Evolutionary conservation across 768 basidiomycete species (phyloP).

Genomic region (Lactifluus subvellereus): DNA sequence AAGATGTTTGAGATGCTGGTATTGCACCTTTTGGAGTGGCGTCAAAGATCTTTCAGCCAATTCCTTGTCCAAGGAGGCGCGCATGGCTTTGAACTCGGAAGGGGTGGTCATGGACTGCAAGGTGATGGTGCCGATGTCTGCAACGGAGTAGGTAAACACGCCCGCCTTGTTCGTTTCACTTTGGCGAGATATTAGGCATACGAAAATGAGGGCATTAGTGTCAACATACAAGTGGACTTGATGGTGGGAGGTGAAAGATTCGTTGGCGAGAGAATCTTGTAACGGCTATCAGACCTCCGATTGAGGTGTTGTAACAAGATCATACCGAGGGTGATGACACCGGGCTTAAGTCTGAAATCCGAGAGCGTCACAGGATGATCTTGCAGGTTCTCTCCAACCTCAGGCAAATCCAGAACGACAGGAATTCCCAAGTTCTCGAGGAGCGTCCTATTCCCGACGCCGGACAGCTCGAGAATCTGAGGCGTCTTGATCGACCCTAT

Average conservation of each 20-base stretch:
- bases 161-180: conserved; percentile 12
- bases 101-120: conserved; percentile 19
- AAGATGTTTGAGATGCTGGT: conserved; percentile 17
- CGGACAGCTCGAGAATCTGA: conserved; percentile 23
- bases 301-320: background rate
- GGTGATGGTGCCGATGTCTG: conserved; percentile 14
- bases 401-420: conserved; percentile 22
- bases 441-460: conserved; percentile 17
- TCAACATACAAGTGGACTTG: conserved; percentile 15
- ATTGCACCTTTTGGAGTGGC: conserved; percentile 16
- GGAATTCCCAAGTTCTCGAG: conserved; percentile 19
- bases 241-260: conserved; percentile 17
- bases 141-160: conserved; percentile 19
- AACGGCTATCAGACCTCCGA: background rate
- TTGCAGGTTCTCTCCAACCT: conserved; percentile 23
- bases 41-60: conserved; percentile 11
- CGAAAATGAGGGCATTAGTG: background rate
- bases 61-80: conserved; percentile 14
- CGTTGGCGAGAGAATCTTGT: conserved; percentile 16
- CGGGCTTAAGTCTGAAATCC: conserved; percentile 17
- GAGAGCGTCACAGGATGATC: conserved; percentile 24
- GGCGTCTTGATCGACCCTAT: conserved; percentile 23
- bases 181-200: background rate
- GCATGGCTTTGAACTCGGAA: conserved; percentile 18
- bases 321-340: conserved; percentile 20